Evolutionary conservation across 129 eudicot genomes (phyloP).

Genomic region (Flaveria linearis): DNA sequence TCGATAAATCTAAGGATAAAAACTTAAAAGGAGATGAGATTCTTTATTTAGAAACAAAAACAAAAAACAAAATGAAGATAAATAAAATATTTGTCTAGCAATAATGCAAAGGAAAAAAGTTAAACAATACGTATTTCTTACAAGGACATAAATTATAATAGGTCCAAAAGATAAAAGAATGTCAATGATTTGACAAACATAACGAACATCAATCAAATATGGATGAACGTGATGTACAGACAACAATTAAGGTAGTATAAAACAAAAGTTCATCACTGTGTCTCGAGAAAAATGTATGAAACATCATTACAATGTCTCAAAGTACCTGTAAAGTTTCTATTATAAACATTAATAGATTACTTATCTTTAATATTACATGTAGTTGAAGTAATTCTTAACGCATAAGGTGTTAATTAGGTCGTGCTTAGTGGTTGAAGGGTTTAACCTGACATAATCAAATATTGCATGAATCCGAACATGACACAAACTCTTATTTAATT

Average conservation of each 20-base stretch:
- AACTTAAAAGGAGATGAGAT: neutral
- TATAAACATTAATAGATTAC: neutral
- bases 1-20: neutral
- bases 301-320: neutral
- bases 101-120: neutral
- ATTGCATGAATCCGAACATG: no score
- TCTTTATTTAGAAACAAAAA: neutral
- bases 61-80: neutral
- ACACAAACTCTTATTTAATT: no score
- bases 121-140: conserved; percentile 6
- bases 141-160: neutral
- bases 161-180: neutral
- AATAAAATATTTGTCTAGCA: neutral
- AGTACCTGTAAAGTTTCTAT: neutral
- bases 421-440: no score
- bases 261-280: conserved; percentile 7
- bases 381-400: no score
- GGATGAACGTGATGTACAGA: neutral
- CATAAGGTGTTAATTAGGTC: no score
- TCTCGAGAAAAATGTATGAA: neutral
- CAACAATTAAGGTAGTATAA: conserved; percentile 6
- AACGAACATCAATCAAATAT: neutral
- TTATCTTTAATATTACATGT: no score
- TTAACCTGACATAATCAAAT: no score
- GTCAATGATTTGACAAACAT: neutral